These are phyloP conservation scores for Boletus vermiculosoides DNA, from an alignment of 768 basidiomycete genomes.

Conservation along the genomic window DNA sequence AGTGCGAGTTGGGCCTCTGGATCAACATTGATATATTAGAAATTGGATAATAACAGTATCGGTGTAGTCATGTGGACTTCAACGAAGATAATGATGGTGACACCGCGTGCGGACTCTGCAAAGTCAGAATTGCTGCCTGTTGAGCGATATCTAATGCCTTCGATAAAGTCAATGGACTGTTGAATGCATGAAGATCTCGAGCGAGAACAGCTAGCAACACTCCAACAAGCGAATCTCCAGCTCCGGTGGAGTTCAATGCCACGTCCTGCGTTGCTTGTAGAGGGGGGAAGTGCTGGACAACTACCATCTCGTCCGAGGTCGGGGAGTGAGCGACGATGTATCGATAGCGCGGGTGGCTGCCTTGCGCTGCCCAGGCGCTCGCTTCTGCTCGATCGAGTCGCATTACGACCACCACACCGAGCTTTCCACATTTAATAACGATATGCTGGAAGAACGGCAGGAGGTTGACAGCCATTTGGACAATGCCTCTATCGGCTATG, in stretches of 20 bases:
- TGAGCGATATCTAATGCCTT: slow-evolving; percentile 56
- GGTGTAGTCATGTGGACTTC: not conserved
- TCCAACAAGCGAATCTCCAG: slow-evolving; percentile 89
- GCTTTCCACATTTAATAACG: slow-evolving; percentile 79
- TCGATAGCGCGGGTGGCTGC: slow-evolving; percentile 46
- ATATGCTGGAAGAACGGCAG: slow-evolving; percentile 84
- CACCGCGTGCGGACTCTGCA: slow-evolving; percentile 59
- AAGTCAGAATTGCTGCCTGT: slow-evolving; percentile 57
- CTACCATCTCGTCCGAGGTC: slow-evolving; percentile 45
- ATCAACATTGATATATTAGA: slow-evolving; percentile 12
- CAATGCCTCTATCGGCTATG: slow-evolving; percentile 66
- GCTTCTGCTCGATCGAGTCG: slow-evolving; percentile 44
- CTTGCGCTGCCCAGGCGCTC: slow-evolving; percentile 48
- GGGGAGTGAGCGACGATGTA: slow-evolving; percentile 52
- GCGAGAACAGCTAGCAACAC: slow-evolving; percentile 70
- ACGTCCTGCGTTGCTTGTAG: slow-evolving; percentile 36
- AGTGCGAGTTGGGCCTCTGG: slow-evolving; percentile 62
- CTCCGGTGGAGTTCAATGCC: slow-evolving; percentile 80
- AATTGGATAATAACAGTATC: not conserved
- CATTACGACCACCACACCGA: slow-evolving; percentile 66
- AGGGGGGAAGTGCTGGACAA: slow-evolving; percentile 75
- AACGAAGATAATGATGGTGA: slow-evolving; percentile 56
- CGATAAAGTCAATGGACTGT: slow-evolving; percentile 44
- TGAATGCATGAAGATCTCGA: slow-evolving; percentile 42
- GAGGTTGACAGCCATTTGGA: slow-evolving; percentile 77